Evolutionary conservation across 345 rosid species (phyloP), one percentile per base, ranked within the genome.

Genomic region (Eutrema heterophyllum): DNA sequence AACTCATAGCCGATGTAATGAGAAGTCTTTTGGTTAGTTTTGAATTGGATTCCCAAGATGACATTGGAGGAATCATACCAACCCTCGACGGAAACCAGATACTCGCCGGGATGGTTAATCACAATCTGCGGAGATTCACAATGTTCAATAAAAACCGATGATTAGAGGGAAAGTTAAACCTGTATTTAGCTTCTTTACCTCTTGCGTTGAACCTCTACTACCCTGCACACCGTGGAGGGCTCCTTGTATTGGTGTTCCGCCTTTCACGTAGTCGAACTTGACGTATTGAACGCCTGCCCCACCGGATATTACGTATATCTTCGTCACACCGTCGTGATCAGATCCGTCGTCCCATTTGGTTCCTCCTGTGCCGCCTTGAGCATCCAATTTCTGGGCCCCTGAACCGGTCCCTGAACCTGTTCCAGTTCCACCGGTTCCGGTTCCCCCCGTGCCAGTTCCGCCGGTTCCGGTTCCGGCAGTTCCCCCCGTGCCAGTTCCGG

Each of bases 261-360:
- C 63, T 62, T 76, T 76, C 43, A 58, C 74, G 30, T 68, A 76
- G 12, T 51, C 64, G 14, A 76, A 68, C 64, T 62, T 35, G 38
- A 76, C 70, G 51, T 2, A 52, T 1, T 62, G 64, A 44, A 76
- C 18, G 2, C 79, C 79, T 0, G 3, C 2, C 1, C 27, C 62
- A 24, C 74, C 74, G 0, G 5, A n/a, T 33, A 50, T 53, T 41
- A 54, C 58, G 7, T 44, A 9, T 43, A 76, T 62, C 58, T 60
- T 68, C 6, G 74, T 61, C 33, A 76, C 33, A 3, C 74, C 70
- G 13, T 76, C 79, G 33, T 76, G 68, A 43, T 74, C 52, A 16
- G 74, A 69, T 52, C 79, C 79, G 3, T 76, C 79, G 43, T 76
- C 70, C 79, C 79, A 76, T 62, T 26, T 35, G 0, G 40, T 61